phyloP scores from a whole-genome alignment of 345 rosid genomes.

The Noccaea bulbosa region DNA sequence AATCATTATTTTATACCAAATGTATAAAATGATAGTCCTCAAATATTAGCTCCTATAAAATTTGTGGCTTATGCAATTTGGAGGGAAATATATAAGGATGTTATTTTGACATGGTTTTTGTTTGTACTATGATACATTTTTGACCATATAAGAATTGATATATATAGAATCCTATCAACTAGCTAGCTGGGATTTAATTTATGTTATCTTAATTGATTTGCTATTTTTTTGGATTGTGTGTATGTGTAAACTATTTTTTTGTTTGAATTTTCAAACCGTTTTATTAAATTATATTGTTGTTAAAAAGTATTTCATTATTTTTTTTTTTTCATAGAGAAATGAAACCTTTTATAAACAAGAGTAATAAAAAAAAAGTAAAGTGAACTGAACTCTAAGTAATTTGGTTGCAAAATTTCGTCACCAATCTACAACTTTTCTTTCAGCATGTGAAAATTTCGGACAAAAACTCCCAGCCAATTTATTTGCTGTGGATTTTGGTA shows the following conservation, averaged over 20 bases:
- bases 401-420: too few species aligned
- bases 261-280: background rate
- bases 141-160: conserved; percentile 15
- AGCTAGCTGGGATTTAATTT: background rate
- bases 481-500: too few species aligned
- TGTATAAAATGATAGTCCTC: conserved; percentile 2
- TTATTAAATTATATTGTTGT: too few species aligned
- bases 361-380: too few species aligned
- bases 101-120: background rate
- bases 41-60: background rate
- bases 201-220: background rate
- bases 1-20: background rate
- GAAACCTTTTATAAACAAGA: too few species aligned
- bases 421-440: too few species aligned
- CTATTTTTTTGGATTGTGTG: background rate
- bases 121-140: background rate
- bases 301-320: too few species aligned
- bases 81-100: conserved; percentile 3
- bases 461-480: too few species aligned
- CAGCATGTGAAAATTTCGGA: too few species aligned
- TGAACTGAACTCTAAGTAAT: too few species aligned
- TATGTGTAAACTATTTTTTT: background rate
- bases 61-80: conserved; percentile 27
- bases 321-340: too few species aligned
- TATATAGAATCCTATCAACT: background rate